These are phyloP conservation scores for Dictyostelium discoideum DNA, from an alignment of 78 protist genomes.

Conservation along the genomic window dicty_2.7 NC_007088.5:7190001-7190500, in stretches of 20 bases:
- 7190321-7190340: not conserved
- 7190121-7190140: constrained; percentile 88
- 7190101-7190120: constrained; percentile 98
- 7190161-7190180: constrained; percentile 91
- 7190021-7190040: constrained; percentile 93
- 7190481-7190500: constrained; percentile 40
- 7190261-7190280: not conserved
- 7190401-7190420: constrained; percentile 97
- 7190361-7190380: constrained; percentile 91
- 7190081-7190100: constrained; percentile 97
- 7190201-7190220: constrained; percentile 96
- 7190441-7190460: constrained; percentile 99
- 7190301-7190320: not conserved
- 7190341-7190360: constrained; percentile 68
- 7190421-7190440: constrained; percentile 93
- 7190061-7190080: constrained; percentile 91
- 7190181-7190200: constrained; percentile 99
- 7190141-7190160: constrained; percentile 91
- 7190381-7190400: constrained; percentile 93
- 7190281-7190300: not conserved
- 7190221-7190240: constrained; percentile 97
- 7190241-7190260: constrained; percentile 60
- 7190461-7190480: constrained; percentile 95
- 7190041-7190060: constrained; percentile 92
- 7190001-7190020: constrained; percentile 96